A percentile compares a stretch with the other conserved stretches of the same genome.
Conservation (phyloP, 257 asterid species). For the Solanum tarijense region DNA sequence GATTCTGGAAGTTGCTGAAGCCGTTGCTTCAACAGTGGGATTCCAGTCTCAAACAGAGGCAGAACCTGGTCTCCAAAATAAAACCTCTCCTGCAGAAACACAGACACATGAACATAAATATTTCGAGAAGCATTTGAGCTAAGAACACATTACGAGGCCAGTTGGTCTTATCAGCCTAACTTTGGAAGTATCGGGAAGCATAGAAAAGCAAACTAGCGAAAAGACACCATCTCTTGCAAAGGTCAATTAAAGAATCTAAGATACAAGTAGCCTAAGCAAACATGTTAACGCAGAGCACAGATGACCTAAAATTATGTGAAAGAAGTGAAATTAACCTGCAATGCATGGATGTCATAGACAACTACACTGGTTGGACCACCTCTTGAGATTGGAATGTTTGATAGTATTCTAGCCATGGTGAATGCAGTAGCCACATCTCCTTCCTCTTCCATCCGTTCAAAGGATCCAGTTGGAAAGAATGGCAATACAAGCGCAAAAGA, state of each 20-base stretch:
- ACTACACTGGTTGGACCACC: constrained; percentile 96
- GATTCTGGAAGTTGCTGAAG: constrained; percentile 65
- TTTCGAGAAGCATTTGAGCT: neutral
- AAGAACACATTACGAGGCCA: neutral
- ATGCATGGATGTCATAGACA: constrained; percentile 74
- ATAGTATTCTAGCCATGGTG: constrained; percentile 90
- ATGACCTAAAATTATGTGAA: neutral
- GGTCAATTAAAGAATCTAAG: neutral
- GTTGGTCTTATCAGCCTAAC: neutral
- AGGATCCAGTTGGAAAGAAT: constrained; percentile 89
- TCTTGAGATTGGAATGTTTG: constrained; percentile 77
- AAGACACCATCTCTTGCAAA: neutral
- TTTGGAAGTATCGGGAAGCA: neutral
- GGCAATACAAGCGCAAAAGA: constrained; percentile 77
- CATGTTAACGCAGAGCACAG: neutral
- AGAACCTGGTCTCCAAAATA: constrained; percentile 80
- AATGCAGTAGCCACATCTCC: constrained; percentile 96
- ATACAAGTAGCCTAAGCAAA: neutral
- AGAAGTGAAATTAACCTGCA: constrained; percentile 48
- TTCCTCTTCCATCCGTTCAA: constrained; percentile 91
- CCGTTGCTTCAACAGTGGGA: constrained; percentile 80
- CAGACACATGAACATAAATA: neutral
- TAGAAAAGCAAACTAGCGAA: neutral
- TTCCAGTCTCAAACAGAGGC: constrained; percentile 89
- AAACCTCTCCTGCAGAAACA: constrained; percentile 68